Percentiles rank a stretch among this genome's conserved stretches.
phyloP scores from a whole-genome alignment of 2,329 filamentous ascomycete species.

The Colletotrichum noveboracense region DNA sequence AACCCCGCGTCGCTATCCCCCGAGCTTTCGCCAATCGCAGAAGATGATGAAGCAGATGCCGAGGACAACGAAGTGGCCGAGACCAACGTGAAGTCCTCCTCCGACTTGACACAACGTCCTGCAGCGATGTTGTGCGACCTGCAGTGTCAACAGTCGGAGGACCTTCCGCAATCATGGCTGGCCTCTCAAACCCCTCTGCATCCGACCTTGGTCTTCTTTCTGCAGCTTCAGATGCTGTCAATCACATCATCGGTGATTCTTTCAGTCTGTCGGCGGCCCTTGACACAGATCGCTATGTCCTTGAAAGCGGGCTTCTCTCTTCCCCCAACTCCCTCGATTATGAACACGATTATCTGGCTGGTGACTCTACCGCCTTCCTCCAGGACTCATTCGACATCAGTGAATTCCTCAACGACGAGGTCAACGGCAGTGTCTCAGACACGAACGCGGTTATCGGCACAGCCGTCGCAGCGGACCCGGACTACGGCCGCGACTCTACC shows the following conservation, averaged over 20 bases:
- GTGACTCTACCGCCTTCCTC: slow-evolving; percentile 58
- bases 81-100: slow-evolving; percentile 44
- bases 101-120: slow-evolving; percentile 99
- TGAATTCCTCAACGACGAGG: slow-evolving; percentile 62
- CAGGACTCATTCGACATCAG: slow-evolving; percentile 55
- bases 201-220: slow-evolving; percentile 48
- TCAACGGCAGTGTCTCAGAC: slow-evolving; percentile 49
- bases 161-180: slow-evolving; percentile 54
- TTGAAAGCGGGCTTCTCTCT: slow-evolving; percentile 80
- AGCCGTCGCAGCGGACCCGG: slow-evolving; percentile 58
- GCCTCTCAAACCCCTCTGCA: slow-evolving; percentile 47
- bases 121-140: slow-evolving; percentile 99
- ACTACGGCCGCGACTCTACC: slow-evolving; percentile 57
- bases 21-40: slow-evolving; percentile 56
- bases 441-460: slow-evolving; percentile 52
- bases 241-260: slow-evolving; percentile 73
- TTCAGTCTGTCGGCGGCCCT: slow-evolving; percentile 70
- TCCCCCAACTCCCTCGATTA: slow-evolving; percentile 69
- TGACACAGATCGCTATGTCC: slow-evolving; percentile 77
- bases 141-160: slow-evolving; percentile 98
- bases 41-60: slow-evolving; percentile 37
- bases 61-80: slow-evolving; percentile 31
- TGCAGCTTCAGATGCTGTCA: slow-evolving; percentile 65
- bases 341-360: slow-evolving; percentile 72
- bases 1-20: slow-evolving; percentile 68